Conservation (phyloP, 2,329 filamentous ascomycete species). For the Talaromyces atroroseus region DNA sequence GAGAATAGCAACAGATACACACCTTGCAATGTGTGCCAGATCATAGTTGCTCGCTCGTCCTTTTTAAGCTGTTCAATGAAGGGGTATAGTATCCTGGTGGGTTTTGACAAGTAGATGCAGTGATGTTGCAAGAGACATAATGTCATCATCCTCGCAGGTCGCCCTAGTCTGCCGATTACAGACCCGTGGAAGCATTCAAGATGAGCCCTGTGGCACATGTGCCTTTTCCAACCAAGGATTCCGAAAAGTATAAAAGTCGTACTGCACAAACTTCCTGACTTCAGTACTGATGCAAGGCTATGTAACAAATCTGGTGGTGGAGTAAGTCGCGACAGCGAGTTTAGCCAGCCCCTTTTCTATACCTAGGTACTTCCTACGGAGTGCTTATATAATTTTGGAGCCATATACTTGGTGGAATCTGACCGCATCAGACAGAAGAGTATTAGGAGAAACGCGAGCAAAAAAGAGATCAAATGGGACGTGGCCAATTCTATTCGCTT, state of each 20-base stretch:
- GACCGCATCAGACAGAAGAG: too few relatives aligned
- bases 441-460: too few relatives aligned
- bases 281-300: background rate
- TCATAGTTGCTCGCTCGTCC: background rate
- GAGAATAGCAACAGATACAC: background rate
- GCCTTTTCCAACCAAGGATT: background rate
- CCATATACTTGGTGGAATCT: too few relatives aligned
- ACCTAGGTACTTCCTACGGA: too few relatives aligned
- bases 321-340: too few relatives aligned
- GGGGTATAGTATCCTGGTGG: background rate
- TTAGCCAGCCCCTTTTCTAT: too few relatives aligned
- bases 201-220: too few relatives aligned
- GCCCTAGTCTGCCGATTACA: background rate
- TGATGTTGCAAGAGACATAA: background rate
- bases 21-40: background rate
- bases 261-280: background rate
- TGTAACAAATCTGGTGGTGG: too few relatives aligned
- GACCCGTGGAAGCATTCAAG: background rate
- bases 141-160: background rate
- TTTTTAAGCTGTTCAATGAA: background rate
- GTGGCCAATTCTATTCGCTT: too few relatives aligned
- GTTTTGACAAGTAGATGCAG: background rate
- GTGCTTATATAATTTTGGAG: too few relatives aligned
- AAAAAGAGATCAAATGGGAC: too few relatives aligned
- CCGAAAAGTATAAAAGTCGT: background rate